phyloP scores from a whole-genome alignment of 1,139 yeast species.

The Taphrina betulina region DNA sequence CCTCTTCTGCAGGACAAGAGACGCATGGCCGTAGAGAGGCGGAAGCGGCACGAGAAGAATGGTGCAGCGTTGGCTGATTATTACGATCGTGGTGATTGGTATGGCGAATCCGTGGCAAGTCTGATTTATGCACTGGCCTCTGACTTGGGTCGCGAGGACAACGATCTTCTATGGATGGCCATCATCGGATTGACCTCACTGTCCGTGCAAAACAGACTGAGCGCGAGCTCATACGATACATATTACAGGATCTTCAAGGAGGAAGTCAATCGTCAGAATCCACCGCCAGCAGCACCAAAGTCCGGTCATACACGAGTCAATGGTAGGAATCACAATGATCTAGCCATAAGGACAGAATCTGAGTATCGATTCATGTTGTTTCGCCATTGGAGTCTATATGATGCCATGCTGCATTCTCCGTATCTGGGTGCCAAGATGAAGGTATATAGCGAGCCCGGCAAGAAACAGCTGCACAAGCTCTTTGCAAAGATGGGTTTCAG shows the following conservation, averaged over 20 bases:
- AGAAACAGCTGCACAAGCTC: conserved; percentile 78
- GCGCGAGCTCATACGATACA: conserved; percentile 65
- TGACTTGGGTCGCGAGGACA: conserved; percentile 70
- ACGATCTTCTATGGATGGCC: conserved; percentile 78
- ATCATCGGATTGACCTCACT: conserved; percentile 85
- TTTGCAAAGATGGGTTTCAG: conserved; percentile 97
- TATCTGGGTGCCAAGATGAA: conserved; percentile 84
- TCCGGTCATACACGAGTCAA: conserved; percentile 45
- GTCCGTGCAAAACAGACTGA: conserved; percentile 59
- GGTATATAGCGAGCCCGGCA: conserved; percentile 90
- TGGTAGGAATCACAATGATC: conserved; percentile 53
- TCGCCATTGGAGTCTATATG: conserved; percentile 91
- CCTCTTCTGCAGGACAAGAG: no score
- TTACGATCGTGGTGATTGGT: conserved; percentile 77
- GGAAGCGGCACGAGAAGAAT: conserved; percentile 45
- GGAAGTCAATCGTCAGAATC: conserved; percentile 73
- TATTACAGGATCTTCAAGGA: conserved; percentile 73
- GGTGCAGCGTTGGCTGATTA: conserved; percentile 64
- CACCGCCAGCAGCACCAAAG: conserved; percentile 41
- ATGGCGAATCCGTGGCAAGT: conserved; percentile 71
- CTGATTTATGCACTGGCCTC: conserved; percentile 78
- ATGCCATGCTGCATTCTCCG: conserved; percentile 83
- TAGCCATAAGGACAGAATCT: conserved; percentile 64
- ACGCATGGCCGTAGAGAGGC: conserved; percentile 20
- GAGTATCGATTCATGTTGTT: conserved; percentile 84